These are phyloP conservation scores for Diddensiella santjacobensis DNA, from an alignment of 805 yeast genomes.

Conservation along the genomic window DNA sequence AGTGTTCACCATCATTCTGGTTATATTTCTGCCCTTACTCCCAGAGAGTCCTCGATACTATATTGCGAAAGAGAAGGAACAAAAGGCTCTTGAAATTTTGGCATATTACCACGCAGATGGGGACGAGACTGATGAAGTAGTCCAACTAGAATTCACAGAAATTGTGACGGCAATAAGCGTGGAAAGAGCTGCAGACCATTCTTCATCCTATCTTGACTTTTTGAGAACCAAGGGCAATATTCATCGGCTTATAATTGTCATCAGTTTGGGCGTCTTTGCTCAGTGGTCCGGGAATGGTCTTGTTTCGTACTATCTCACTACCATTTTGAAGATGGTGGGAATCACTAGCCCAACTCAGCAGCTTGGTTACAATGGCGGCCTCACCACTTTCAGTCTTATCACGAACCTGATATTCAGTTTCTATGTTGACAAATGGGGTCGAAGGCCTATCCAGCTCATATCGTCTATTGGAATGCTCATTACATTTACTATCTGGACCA, in stretches of 20 bases:
- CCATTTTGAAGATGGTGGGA: slow-evolving; percentile 51
- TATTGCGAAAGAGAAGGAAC: slow-evolving; percentile 35
- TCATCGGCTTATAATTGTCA: slow-evolving; percentile 11
- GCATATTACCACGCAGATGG: slow-evolving; percentile 17
- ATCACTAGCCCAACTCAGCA: slow-evolving; percentile 33
- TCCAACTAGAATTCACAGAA: slow-evolving; percentile 7
- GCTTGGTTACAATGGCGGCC: slow-evolving; percentile 21
- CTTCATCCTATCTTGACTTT: slow-evolving; percentile 9
- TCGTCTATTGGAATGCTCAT: slow-evolving; percentile 57
- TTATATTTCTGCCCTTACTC: slow-evolving; percentile 46
- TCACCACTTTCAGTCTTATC: slow-evolving; percentile 8
- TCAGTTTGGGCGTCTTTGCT: slow-evolving; percentile 14
- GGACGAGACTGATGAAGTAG: slow-evolving; percentile 7
- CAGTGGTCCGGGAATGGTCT: slow-evolving; percentile 19
- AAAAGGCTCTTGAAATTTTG: slow-evolving; percentile 3
- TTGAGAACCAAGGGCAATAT: slow-evolving; percentile 13
- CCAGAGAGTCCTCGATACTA: slow-evolving; percentile 84
- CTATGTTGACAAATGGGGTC: slow-evolving; percentile 54
- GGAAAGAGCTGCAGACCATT: slow-evolving; percentile 3
- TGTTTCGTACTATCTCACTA: slow-evolving; percentile 41
- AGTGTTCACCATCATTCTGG: slow-evolving; percentile 52
- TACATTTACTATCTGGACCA: slow-evolving; percentile 35
- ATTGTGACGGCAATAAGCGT: slow-evolving; percentile 3
- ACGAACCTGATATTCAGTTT: slow-evolving; percentile 5
- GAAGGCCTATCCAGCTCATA: slow-evolving; percentile 54